phyloP scores from a whole-genome alignment of 106 monocot species.

The Apostasia shenzhenica region DNA sequence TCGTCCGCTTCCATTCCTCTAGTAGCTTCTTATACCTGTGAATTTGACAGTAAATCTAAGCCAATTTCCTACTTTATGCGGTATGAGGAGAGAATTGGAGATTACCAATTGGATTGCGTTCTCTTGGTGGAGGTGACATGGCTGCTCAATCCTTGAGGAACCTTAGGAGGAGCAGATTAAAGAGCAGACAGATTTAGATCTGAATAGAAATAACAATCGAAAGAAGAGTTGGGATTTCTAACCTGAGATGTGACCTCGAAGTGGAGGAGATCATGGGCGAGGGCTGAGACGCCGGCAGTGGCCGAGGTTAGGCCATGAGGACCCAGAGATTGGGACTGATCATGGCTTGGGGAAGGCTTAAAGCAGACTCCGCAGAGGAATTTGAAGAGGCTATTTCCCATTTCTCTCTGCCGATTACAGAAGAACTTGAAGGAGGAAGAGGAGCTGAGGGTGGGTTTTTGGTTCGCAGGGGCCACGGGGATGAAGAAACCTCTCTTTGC shows the following conservation, averaged over 20 bases:
- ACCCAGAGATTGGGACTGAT: slow-evolving; percentile 16
- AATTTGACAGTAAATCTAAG: too few species aligned
- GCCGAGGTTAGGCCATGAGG: slow-evolving; percentile 37
- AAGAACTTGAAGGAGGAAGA: too few species aligned
- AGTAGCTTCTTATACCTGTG: slow-evolving; percentile 67
- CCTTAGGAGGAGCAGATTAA: slow-evolving; percentile 21
- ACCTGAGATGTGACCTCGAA: slow-evolving; percentile 81
- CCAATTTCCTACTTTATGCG: too few species aligned
- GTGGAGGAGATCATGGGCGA: slow-evolving; percentile 68
- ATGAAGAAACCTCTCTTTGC: too few species aligned
- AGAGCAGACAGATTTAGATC: not conserved
- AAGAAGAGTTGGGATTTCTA: not conserved
- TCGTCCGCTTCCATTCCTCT: slow-evolving; percentile 71
- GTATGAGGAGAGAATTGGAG: not conserved
- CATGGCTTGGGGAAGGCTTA: not conserved
- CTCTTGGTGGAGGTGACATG: slow-evolving; percentile 81
- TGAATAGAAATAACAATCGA: not conserved
- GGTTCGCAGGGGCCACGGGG: too few species aligned
- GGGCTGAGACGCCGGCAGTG: slow-evolving; percentile 66
- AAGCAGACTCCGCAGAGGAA: slow-evolving; percentile 31
- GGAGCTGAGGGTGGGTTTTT: too few species aligned
- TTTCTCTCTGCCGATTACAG: not conserved
- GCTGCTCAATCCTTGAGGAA: slow-evolving; percentile 64
- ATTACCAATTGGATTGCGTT: slow-evolving; percentile 85
- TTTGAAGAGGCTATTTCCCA: slow-evolving; percentile 62